A percentile compares a stretch with the other conserved stretches of the same genome.
Conservation (phyloP, 106 monocot genomes). For the Platanthera zijinensis region DNA sequence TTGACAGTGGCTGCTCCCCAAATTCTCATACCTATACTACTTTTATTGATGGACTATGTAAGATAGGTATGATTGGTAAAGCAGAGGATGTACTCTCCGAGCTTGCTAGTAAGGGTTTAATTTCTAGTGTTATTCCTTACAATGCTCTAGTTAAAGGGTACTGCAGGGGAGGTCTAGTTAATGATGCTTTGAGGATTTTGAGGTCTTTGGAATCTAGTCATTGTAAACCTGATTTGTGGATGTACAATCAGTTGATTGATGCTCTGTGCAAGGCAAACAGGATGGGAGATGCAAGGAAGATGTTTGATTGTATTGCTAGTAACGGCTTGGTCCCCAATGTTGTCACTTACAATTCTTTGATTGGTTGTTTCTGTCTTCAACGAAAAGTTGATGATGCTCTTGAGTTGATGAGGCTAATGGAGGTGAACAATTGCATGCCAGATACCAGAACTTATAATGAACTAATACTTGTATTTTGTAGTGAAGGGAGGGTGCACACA, state of each 20-base stretch:
- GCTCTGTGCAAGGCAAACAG: constrained; percentile 6
- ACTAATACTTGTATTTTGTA: constrained; percentile 15
- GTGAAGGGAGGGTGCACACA: constrained; percentile 13
- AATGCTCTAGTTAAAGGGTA: constrained; percentile 11
- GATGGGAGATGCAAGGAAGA: constrained; percentile 12
- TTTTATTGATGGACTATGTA: constrained; percentile 5
- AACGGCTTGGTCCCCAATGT: constrained; percentile 15
- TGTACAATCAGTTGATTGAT: constrained; percentile 14
- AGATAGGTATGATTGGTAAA: neutral
- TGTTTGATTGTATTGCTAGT: constrained; percentile 13
- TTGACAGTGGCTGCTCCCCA: neutral
- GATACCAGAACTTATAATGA: constrained; percentile 18
- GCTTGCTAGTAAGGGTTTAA: neutral
- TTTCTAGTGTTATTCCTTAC: constrained; percentile 3
- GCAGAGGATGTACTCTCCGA: neutral
- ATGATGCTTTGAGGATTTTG: constrained; percentile 10
- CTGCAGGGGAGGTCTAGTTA: neutral
- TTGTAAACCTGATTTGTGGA: constrained; percentile 19
- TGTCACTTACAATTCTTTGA: constrained; percentile 12
- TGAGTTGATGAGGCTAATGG: constrained; percentile 13
- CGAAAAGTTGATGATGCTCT: constrained; percentile 11
- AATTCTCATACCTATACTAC: constrained; percentile 1
- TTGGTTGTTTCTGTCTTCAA: constrained; percentile 9
- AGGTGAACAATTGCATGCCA: constrained; percentile 9
- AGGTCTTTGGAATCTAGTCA: neutral